Evolutionary conservation across 169 alveolate species (phyloP), one percentile per base, ranked within the genome.

Genomic region (Hepatocystis sp.): DNA sequence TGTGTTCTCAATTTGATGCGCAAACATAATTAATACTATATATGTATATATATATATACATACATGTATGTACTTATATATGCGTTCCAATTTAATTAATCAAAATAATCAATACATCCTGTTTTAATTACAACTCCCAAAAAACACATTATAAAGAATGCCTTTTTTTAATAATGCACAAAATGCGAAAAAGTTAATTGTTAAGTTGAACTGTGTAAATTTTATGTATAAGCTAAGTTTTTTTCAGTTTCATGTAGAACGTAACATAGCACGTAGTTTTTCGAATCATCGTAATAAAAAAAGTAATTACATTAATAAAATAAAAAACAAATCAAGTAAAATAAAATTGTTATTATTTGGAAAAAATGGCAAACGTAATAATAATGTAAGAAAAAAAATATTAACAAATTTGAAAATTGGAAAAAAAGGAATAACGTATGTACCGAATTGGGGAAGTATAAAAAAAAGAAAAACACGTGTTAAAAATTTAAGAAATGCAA

Each of bases 151-250:
- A 17, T 47, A 23, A 42, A 71, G 32, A 71, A 71, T 71, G 86
- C 86, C 86, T 46, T 44, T 56, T 56, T 71, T 71, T 27, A 71
- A 71, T 42, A 44, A 71, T 56, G 76, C 21, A 34, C 30, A 42
- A 36, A 58, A 71, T 42, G 47, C 44, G 28, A 71, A 60, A 61
- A 49, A 42, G 46, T 44, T 71, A 56, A 13, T 46, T 44, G 1
- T 13, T 13, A 56, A 44, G 65, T 13, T 71, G 61, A 71, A 58
- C n/a, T 28, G 27, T 8, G 5, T 15, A 7, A n/a, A 8, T 42
- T 71, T 42, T 71, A 32, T 40, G 27, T n/a, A 13, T 11, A 58
- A 32, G 10, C 1, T 44, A 23, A 25, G n/a, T 11, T n/a, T 23
- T 28, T 27, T 25, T 27, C 5, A 56, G 17, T 11, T 58, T 17